phyloP scores from a whole-genome alignment of 192 early-diverging fungal species.

The Coemansia sp. region DNA sequence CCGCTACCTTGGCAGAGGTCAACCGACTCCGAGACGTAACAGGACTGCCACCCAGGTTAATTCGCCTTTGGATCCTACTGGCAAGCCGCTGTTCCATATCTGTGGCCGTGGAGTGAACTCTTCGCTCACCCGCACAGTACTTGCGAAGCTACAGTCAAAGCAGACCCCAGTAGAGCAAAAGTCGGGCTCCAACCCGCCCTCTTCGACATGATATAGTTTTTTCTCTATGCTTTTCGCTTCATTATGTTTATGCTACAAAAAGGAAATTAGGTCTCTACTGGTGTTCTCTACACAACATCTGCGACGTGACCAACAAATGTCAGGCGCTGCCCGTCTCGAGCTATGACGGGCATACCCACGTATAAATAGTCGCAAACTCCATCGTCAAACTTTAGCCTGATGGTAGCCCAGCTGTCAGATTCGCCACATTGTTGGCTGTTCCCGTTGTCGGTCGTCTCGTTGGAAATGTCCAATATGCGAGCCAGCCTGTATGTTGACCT shows the following conservation, averaged over 20 bases:
- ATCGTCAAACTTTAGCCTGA: slow-evolving; percentile 40
- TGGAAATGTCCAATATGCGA: slow-evolving; percentile 25
- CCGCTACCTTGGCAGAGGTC: not conserved
- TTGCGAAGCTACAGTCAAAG: slow-evolving; percentile 47
- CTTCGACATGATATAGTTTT: not conserved
- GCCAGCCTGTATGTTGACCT: slow-evolving; percentile 43
- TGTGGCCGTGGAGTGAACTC: slow-evolving; percentile 57
- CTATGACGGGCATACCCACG: slow-evolving; percentile 41
- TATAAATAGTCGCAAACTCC: slow-evolving; percentile 31
- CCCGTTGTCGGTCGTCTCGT: not conserved
- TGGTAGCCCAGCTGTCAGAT: not conserved
- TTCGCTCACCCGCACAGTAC: slow-evolving; percentile 48
- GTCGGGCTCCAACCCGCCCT: not conserved
- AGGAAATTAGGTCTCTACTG: not conserved
- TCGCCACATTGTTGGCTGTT: not conserved
- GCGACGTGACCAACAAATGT: slow-evolving; percentile 44
- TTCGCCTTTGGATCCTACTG: slow-evolving; percentile 36
- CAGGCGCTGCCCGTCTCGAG: slow-evolving; percentile 41
- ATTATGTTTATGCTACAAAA: not conserved
- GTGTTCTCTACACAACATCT: not conserved
- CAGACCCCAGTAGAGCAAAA: slow-evolving; percentile 2
- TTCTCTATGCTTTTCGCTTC: not conserved
- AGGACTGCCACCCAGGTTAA: slow-evolving; percentile 7
- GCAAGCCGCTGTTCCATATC: slow-evolving; percentile 43
- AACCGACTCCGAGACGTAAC: slow-evolving; percentile 27